Conservation (phyloP, 1,284 basidiomycete species). For the Mrakiaceae sp. region DNA sequence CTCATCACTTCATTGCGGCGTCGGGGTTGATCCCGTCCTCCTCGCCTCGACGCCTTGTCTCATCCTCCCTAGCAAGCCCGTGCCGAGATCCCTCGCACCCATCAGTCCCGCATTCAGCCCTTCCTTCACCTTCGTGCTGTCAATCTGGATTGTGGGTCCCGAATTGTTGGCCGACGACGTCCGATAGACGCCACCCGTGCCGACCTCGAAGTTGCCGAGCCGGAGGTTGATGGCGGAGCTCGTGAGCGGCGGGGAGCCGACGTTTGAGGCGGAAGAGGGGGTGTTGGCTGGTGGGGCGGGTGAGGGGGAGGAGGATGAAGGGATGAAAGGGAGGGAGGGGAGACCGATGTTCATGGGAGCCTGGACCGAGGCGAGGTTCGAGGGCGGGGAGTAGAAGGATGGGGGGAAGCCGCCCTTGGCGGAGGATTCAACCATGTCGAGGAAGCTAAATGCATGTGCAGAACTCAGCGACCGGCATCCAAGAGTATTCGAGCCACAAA, state of each 20-base stretch:
- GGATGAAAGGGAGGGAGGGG: neutral
- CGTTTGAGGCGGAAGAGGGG: slow-evolving; percentile 36
- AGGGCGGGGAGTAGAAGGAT: slow-evolving; percentile 29
- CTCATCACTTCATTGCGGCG: too few relatives aligned
- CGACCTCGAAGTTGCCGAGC: slow-evolving; percentile 80
- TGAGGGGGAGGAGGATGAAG: slow-evolving; percentile 39
- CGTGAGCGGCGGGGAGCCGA: slow-evolving; percentile 43
- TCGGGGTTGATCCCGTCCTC: too few relatives aligned
- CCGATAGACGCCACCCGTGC: slow-evolving; percentile 78
- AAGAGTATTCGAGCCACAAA: too few relatives aligned
- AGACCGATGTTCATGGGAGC: neutral
- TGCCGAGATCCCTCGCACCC: slow-evolving; percentile 50
- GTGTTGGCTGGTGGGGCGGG: slow-evolving; percentile 41
- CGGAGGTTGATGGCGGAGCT: slow-evolving; percentile 56
- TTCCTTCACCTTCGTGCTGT: slow-evolving; percentile 56
- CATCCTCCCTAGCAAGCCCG: slow-evolving; percentile 73
- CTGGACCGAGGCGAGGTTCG: slow-evolving; percentile 16
- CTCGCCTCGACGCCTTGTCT: slow-evolving; percentile 30
- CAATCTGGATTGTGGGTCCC: slow-evolving; percentile 55
- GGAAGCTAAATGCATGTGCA: slow-evolving; percentile 27
- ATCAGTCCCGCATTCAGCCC: slow-evolving; percentile 26
- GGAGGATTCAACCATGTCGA: slow-evolving; percentile 33
- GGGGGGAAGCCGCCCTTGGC: slow-evolving; percentile 31
- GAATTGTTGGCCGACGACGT: slow-evolving; percentile 51
- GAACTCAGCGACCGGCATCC: neutral